phyloP scores from a whole-genome alignment of 1,284 basidiomycete species.

The Malassezia furfur region DNA sequence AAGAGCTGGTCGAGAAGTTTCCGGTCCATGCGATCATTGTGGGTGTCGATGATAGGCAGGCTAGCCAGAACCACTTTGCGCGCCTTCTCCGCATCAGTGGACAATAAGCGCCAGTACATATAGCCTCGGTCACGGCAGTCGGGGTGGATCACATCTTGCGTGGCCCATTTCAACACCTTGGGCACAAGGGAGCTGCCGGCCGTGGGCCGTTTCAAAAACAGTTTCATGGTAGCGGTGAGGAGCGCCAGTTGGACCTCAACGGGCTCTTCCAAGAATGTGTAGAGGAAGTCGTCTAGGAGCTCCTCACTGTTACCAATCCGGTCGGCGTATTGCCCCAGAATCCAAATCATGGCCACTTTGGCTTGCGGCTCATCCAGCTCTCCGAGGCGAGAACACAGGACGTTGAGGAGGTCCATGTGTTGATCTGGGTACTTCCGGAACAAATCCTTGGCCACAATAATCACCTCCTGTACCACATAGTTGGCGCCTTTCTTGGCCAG shows the following conservation, averaged over 20 bases:
- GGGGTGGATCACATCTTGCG: constrained; percentile 93
- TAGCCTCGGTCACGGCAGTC: constrained; percentile 93
- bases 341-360: constrained; percentile 93
- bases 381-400: constrained; percentile 83
- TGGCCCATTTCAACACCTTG: constrained; percentile 91
- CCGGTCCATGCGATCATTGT: constrained; percentile 79
- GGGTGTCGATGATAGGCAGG: constrained; percentile 93
- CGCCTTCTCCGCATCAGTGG: constrained; percentile 80
- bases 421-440: constrained; percentile 93
- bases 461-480: constrained; percentile 94
- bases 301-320: constrained; percentile 93
- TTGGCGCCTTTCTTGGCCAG: constrained; percentile 87
- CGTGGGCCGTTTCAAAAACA: constrained; percentile 90
- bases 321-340: constrained; percentile 91
- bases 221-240: constrained; percentile 87
- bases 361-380: constrained; percentile 88
- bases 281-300: constrained; percentile 80
- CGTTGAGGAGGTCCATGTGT: constrained; percentile 90
- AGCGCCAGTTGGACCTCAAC: constrained; percentile 89
- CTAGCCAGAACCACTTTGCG: constrained; percentile 80
- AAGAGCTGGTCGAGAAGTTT: constrained; percentile 42
- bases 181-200: constrained; percentile 82
- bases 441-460: constrained; percentile 96
- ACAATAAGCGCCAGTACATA: constrained; percentile 98
- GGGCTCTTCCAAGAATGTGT: constrained; percentile 85